Percentiles rank a stretch among this genome's conserved stretches.
Conservation (phyloP, 2,329 filamentous ascomycete species). For the Plectosphaerella plurivora region DNA sequence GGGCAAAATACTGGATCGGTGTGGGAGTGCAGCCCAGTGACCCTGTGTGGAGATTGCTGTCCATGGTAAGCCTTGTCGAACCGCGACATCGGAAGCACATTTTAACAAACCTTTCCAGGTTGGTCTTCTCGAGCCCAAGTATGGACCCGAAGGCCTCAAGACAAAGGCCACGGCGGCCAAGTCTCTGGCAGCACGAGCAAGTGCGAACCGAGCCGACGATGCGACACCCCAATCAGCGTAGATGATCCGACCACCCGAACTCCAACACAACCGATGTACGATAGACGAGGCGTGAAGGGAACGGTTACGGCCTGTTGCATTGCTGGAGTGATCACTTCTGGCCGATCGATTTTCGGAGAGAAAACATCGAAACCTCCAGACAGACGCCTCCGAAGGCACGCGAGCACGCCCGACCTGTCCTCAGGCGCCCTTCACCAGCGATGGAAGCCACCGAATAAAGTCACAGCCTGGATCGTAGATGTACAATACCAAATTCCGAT, state of each 20-base stretch:
- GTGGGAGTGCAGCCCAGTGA: slow-evolving; percentile 94
- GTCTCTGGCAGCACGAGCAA: slow-evolving; percentile 4
- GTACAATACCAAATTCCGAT: no score
- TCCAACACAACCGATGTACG: not conserved
- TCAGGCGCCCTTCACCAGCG: no score
- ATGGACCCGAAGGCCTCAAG: slow-evolving; percentile 11
- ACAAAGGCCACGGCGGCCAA: slow-evolving; percentile 9
- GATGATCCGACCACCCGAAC: not conserved
- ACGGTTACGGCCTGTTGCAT: not conserved
- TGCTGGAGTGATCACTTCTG: not conserved
- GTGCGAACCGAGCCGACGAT: not conserved
- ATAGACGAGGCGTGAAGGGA: not conserved
- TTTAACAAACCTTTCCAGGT: slow-evolving; percentile 20
- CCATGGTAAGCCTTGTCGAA: slow-evolving; percentile 59
- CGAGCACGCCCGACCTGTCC: no score
- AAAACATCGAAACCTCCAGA: no score
- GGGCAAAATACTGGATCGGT: slow-evolving; percentile 93
- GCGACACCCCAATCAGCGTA: not conserved
- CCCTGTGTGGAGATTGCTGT: slow-evolving; percentile 79
- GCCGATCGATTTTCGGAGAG: no score
- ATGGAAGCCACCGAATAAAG: no score
- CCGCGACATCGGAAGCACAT: not conserved
- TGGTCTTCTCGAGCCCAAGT: slow-evolving; percentile 34
- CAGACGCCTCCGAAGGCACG: no score
- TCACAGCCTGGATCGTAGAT: no score